Evolutionary conservation across 2,329 filamentous ascomycete genomes (phyloP).

Genomic region (Fonsecaea multimorphosa): DNA sequence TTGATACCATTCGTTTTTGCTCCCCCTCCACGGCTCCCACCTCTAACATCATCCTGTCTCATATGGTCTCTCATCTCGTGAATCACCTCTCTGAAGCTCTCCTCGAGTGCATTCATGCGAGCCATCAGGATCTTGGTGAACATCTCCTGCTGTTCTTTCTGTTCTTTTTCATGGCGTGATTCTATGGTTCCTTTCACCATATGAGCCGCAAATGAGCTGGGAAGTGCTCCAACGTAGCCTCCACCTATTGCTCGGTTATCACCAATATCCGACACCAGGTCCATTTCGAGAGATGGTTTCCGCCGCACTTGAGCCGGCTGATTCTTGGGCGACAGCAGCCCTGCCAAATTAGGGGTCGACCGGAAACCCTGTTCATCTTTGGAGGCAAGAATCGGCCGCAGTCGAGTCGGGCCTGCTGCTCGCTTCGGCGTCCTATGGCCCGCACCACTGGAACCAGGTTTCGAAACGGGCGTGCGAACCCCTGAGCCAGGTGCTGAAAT

Average conservation of each 20-base stretch:
- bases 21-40: conserved; percentile 25
- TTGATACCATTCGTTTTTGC: conserved; percentile 15
- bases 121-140: conserved; percentile 80
- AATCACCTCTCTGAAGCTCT: conserved; percentile 86
- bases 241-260: conserved; percentile 66
- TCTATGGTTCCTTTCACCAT: conserved; percentile 75
- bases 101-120: conserved; percentile 90
- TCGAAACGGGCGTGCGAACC: conserved; percentile 38
- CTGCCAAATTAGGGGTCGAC: conserved; percentile 62
- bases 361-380: conserved; percentile 56
- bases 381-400: conserved; percentile 63
- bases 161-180: conserved; percentile 56
- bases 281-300: conserved; percentile 72
- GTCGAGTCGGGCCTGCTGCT: conserved; percentile 48
- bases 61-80: conserved; percentile 74
- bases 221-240: conserved; percentile 66
- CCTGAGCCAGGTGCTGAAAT: conserved; percentile 39
- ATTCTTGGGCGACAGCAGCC: conserved; percentile 57
- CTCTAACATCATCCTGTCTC: conserved; percentile 24
- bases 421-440: conserved; percentile 54
- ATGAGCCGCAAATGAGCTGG: conserved; percentile 80
- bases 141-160: conserved; percentile 65
- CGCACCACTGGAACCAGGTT: conserved; percentile 28
- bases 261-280: conserved; percentile 74
- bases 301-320: conserved; percentile 43